These are phyloP conservation scores for Lactarius hengduanensis DNA, from an alignment of 768 basidiomycete species.

Conservation along the genomic window DNA sequence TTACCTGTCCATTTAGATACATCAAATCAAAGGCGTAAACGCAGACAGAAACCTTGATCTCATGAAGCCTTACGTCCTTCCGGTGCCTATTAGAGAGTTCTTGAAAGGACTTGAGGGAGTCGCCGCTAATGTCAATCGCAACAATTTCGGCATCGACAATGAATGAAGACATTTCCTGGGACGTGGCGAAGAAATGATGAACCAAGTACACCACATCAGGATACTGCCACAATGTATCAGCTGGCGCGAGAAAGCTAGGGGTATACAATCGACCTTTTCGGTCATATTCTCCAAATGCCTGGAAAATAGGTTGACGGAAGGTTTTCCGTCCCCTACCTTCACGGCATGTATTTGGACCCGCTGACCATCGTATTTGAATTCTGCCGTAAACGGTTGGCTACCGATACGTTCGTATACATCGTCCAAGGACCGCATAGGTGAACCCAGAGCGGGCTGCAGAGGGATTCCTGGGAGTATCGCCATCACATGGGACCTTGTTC, in stretches of 20 bases:
- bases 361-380: conserved; percentile 92
- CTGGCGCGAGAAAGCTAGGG: conserved; percentile 21
- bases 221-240: conserved; percentile 49
- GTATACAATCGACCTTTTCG: conserved; percentile 54
- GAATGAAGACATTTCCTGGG: conserved; percentile 53
- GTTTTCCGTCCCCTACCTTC: conserved; percentile 34
- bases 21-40: conserved; percentile 88
- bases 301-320: conserved; percentile 69
- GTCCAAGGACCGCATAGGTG: conserved; percentile 77
- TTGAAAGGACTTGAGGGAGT: conserved; percentile 75
- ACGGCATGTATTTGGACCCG: conserved; percentile 75
- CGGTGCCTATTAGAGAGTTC: conserved; percentile 82
- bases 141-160: conserved; percentile 88
- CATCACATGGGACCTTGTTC: conserved; percentile 21
- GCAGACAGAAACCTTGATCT: conserved; percentile 78
- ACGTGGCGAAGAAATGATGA: conserved; percentile 45
- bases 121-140: conserved; percentile 66
- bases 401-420: conserved; percentile 77
- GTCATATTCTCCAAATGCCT: conserved; percentile 94
- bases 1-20: conserved; percentile 77
- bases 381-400: conserved; percentile 70
- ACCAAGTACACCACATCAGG: conserved; percentile 73
- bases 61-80: conserved; percentile 72
- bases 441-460: conserved; percentile 82
- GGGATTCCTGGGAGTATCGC: conserved; percentile 59